A percentile compares a stretch with the other conserved stretches of the same genome.
These are phyloP conservation scores for Macrocybe gigantea DNA, from an alignment of 768 basidiomycete species.

Conservation along the genomic window DNA sequence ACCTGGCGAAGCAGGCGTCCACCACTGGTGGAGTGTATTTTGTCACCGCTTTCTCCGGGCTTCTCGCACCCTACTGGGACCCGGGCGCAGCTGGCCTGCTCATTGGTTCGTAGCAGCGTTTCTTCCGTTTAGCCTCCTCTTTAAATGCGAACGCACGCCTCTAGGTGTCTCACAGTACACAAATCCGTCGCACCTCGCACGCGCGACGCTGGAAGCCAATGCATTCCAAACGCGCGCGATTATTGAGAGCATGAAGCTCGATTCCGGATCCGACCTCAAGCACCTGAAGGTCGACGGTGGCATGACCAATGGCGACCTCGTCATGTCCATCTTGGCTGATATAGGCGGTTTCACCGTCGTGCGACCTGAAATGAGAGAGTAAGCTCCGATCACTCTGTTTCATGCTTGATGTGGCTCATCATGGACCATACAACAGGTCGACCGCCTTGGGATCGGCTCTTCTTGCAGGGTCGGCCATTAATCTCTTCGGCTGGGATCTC, in stretches of 20 bases:
- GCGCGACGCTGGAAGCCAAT: slow-evolving; percentile 93
- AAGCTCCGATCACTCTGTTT: slow-evolving; percentile 20
- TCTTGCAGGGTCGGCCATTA: slow-evolving; percentile 84
- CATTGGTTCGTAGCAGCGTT: slow-evolving; percentile 48
- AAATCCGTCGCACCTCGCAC: slow-evolving; percentile 86
- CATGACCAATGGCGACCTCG: slow-evolving; percentile 91
- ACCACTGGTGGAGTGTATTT: slow-evolving; percentile 92
- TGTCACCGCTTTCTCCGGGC: slow-evolving; percentile 93
- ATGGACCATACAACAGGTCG: slow-evolving; percentile 35
- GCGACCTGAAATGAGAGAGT: slow-evolving; percentile 97
- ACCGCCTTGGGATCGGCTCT: slow-evolving; percentile 95
- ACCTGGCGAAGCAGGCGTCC: slow-evolving; percentile 67
- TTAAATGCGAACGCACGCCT: background rate
- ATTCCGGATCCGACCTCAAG: slow-evolving; percentile 74
- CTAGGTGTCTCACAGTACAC: slow-evolving; percentile 81
- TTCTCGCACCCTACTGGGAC: slow-evolving; percentile 98
- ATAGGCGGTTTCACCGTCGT: slow-evolving; percentile 89
- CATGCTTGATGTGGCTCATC: background rate
- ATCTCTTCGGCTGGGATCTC: slow-evolving; percentile 91
- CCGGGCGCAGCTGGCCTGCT: slow-evolving; percentile 81
- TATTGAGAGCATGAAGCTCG: slow-evolving; percentile 90
- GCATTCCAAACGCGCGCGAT: slow-evolving; percentile 96
- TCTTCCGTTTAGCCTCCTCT: background rate
- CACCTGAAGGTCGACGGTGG: slow-evolving; percentile 97
- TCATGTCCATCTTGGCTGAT: slow-evolving; percentile 83